Evolutionary conservation across 306 rosid genomes (phyloP).

Genomic region (Ziziphus jujuba): DNA sequence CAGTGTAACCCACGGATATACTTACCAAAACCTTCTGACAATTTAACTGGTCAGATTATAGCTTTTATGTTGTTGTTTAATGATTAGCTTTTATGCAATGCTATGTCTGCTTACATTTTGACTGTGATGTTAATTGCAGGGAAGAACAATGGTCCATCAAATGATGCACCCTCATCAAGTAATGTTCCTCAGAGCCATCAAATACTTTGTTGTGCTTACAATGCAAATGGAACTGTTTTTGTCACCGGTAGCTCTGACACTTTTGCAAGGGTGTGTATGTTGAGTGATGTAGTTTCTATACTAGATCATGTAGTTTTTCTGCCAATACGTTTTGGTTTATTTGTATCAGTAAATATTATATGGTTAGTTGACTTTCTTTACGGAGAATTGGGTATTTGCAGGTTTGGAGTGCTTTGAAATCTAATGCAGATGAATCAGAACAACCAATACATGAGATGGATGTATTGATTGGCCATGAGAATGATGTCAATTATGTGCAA

Average conservation of each 20-base stretch:
- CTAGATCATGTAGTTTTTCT: conserved; percentile 25
- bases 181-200: conserved; percentile 61
- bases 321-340: conserved; percentile 18
- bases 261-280: conserved; percentile 66
- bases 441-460: conserved; percentile 78
- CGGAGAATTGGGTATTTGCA: conserved; percentile 39
- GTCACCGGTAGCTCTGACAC: conserved; percentile 95
- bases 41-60: conserved; percentile 59
- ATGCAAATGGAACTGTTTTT: conserved; percentile 86
- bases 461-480: conserved; percentile 82
- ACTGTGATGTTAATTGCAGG: conserved; percentile 50
- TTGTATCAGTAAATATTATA: conserved; percentile 23
- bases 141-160: conserved; percentile 54
- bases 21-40: conserved; percentile 64
- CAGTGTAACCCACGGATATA: conserved; percentile 61
- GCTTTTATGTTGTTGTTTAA: conserved; percentile 19
- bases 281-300: conserved; percentile 10
- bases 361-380: conserved; percentile 30
- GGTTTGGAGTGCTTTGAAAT: conserved; percentile 84
- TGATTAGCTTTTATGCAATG: conserved; percentile 1
- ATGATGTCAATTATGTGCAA: conserved; percentile 90
- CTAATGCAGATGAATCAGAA: conserved; percentile 52
- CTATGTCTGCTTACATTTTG: conserved; percentile 4
- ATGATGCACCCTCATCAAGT: conserved; percentile 59
- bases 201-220: conserved; percentile 87